Base-by-base conservation (phyloP, 2,329 filamentous ascomycete species). In the Phyllosticta paracitricarpa region DNA sequence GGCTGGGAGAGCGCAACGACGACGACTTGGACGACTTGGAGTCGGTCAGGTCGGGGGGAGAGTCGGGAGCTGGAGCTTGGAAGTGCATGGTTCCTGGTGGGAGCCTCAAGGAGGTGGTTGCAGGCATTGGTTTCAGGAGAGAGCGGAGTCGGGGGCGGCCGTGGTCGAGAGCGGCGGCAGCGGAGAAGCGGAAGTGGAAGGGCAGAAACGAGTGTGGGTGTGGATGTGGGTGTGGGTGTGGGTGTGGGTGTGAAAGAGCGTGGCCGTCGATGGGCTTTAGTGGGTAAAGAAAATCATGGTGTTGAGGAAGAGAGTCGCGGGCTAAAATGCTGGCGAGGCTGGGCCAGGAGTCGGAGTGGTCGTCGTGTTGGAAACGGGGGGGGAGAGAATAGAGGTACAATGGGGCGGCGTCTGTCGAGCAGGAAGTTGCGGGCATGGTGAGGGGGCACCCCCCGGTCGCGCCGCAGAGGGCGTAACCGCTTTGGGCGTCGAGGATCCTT, bases 21-120 rank as follows among this genome's bases (percentile, higher is more conserved):
- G 90, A 95, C 28, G 91, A 91, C 75, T 94, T 95, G 66, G 90
- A 96, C 64, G 90, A 94, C 75, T 93, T 95, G 63, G 90, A 95
- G 66, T 81, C 82, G 65, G 88, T 90, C 76, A 96, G 85, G 69
- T 90, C 89, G 64, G 88, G 88, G 62, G 88, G 88, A 66, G 88
- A 90, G 72, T 82, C 84, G 55, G 87, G 86, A 63, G 75, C 78
- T 61, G 76, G 68, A 4, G 33, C 30, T 58, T 68, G 65, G 62
- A 63, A 65, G 52, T 65, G 63, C 61, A 62, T 62, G 17, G 57
- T 59, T 24, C 19, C 19, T 58, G 56, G 30, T 33, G 30, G 30
- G 26, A 58, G 51, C 19, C 60, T 33, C 53, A 67, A 61, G 62
- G 71, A 71, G 30, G 67, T 66, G 17, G 33, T 40, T 40, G 33